phyloP scores from a whole-genome alignment of 2,329 filamentous ascomycete species.

The Ascochyta fabae region DNA sequence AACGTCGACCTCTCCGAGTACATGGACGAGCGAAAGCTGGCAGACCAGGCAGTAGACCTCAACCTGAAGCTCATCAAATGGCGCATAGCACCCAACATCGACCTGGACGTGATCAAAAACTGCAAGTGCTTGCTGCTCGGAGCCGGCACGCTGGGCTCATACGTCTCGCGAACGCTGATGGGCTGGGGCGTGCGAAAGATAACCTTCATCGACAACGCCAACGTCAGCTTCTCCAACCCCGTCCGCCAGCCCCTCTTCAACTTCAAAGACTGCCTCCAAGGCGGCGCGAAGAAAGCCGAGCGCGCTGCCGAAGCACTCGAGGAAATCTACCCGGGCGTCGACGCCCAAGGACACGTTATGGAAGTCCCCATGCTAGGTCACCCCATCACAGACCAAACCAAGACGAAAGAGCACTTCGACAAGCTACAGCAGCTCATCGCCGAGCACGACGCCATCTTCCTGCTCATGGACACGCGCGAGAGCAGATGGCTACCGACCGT shows the following conservation, averaged over 20 bases:
- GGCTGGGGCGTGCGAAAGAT: constrained; percentile 96
- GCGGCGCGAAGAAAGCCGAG: constrained; percentile 82
- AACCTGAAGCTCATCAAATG: constrained; percentile 99
- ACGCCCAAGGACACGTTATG: constrained; percentile 78
- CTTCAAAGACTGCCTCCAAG: constrained; percentile 85
- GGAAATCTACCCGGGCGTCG: constrained; percentile 89
- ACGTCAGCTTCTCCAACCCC: constrained; percentile 94
- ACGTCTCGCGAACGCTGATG: constrained; percentile 89
- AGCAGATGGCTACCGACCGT: constrained; percentile 94
- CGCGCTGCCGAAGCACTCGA: constrained; percentile 80
- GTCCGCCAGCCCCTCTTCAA: constrained; percentile 92
- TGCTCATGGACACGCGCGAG: constrained; percentile 97
- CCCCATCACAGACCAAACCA: constrained; percentile 75
- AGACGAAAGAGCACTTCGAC: constrained; percentile 75
- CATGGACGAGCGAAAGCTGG: constrained; percentile 86
- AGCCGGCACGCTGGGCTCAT: constrained; percentile 90
- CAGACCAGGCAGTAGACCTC: constrained; percentile 92
- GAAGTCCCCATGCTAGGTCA: constrained; percentile 96
- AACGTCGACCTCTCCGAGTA: constrained; percentile 87
- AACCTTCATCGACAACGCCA: constrained; percentile 92
- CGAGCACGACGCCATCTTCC: constrained; percentile 87
- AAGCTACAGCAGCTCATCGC: constrained; percentile 76
- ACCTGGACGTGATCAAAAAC: constrained; percentile 86
- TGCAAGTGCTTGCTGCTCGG: constrained; percentile 91
- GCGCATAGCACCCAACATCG: constrained; percentile 87